phyloP scores from a whole-genome alignment of 169 alveolate genomes.

The Eimeria praecox region DNA sequence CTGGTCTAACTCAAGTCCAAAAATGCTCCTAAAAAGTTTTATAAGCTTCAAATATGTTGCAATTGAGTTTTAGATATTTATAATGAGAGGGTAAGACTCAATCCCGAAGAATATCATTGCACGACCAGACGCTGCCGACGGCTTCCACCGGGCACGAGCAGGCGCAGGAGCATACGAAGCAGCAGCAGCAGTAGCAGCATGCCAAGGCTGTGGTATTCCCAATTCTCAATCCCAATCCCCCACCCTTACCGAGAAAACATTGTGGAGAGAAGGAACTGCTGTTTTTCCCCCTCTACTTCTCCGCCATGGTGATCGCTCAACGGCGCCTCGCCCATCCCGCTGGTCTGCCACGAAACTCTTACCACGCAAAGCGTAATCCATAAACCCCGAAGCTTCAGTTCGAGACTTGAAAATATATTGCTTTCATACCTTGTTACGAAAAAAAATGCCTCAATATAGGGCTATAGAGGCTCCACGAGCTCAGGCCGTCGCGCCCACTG shows the following conservation, averaged over 20 bases:
- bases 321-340: constrained; percentile 52
- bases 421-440: not conserved
- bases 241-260: not conserved
- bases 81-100: not conserved
- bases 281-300: not conserved
- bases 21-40: not conserved
- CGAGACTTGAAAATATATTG: not conserved
- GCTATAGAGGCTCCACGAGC: not conserved
- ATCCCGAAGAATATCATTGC: not conserved
- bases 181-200: constrained; percentile 4
- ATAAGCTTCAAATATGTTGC: not conserved
- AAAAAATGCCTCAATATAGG: not conserved
- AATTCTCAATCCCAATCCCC: not conserved
- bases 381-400: not conserved
- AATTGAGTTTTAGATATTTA: not conserved
- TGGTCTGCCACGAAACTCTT: constrained; percentile 18
- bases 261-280: not conserved
- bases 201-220: not conserved
- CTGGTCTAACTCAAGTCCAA: not conserved
- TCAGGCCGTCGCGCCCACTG: not conserved
- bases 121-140: constrained; percentile 32
- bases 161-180: not conserved
- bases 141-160: not conserved
- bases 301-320: constrained; percentile 21
- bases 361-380: not conserved